Conservation (phyloP, 495 filamentous ascomycete species). For the Talaromyces borbonicus region DNA sequence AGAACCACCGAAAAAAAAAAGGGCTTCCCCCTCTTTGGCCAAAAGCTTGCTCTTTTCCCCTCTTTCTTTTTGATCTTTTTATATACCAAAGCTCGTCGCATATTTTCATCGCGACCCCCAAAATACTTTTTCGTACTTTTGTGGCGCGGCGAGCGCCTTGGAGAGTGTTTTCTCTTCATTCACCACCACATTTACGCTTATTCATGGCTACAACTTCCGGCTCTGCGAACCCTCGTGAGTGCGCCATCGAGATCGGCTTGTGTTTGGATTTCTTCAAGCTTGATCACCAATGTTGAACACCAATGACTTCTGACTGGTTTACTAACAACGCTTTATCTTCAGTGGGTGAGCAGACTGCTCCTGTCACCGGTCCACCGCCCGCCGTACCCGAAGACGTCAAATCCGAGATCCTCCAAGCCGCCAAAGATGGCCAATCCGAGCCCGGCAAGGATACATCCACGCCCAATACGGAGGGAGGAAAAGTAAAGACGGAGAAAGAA, state of each 20-base stretch:
- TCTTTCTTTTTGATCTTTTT: too few species aligned
- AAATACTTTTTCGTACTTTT: constrained; percentile 40
- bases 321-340: constrained; percentile 8
- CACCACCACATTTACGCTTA: constrained; percentile 34
- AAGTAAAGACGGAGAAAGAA: constrained; percentile 55
- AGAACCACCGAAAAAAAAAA: constrained; percentile 7
- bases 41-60: background rate
- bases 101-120: constrained; percentile 19
- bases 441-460: constrained; percentile 35
- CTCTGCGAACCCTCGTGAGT: constrained; percentile 45
- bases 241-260: too few species aligned
- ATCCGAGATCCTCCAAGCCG: constrained; percentile 33
- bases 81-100: constrained; percentile 4
- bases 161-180: constrained; percentile 33
- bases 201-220: constrained; percentile 52
- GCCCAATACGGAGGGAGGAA: constrained; percentile 27
- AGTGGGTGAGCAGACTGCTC: constrained; percentile 47
- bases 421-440: constrained; percentile 29
- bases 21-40: constrained; percentile 7
- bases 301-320: too few species aligned
- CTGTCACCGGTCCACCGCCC: constrained; percentile 36
- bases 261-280: too few species aligned
- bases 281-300: too few species aligned
- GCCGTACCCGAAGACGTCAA: constrained; percentile 38
- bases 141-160: constrained; percentile 42